Conservation (phyloP, 73 alveolate species). For the Uronychia binucleata region DNA sequence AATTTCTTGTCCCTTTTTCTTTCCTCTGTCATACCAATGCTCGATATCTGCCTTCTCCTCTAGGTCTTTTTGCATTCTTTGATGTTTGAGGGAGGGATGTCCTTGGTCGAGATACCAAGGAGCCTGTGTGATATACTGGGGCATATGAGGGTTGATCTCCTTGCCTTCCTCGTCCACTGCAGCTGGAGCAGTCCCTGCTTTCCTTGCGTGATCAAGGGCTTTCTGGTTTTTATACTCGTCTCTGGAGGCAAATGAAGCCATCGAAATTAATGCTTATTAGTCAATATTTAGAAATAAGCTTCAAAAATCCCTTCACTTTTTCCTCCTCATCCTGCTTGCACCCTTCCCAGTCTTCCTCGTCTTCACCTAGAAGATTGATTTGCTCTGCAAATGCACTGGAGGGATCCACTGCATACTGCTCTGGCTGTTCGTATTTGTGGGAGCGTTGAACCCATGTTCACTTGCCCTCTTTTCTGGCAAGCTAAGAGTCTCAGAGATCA, state of each 20-base stretch:
- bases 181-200: not conserved
- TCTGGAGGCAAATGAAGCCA: not conserved
- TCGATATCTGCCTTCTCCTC: constrained; percentile 65
- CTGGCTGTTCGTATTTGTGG: no score
- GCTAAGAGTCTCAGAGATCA: no score
- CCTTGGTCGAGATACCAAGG: constrained; percentile 94
- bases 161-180: not conserved
- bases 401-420: no score
- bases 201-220: not conserved
- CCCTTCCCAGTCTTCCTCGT: not conserved
- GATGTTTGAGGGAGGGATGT: constrained; percentile 83
- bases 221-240: not conserved
- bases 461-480: no score
- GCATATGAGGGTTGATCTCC: constrained; percentile 85
- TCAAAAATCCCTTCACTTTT: not conserved
- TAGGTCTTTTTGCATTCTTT: constrained; percentile 70
- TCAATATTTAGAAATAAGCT: not conserved
- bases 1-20: constrained; percentile 56
- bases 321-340: not conserved
- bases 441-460: no score
- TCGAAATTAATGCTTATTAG: not conserved
- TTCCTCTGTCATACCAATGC: constrained; percentile 81
- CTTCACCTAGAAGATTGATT: not conserved
- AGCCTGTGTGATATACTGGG: constrained; percentile 90
- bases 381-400: not conserved